A percentile compares a stretch with the other conserved stretches of the same genome.
Evolutionary conservation across 2,329 filamentous ascomycete species (phyloP).

Genomic region (Verticillium longisporum): DNA sequence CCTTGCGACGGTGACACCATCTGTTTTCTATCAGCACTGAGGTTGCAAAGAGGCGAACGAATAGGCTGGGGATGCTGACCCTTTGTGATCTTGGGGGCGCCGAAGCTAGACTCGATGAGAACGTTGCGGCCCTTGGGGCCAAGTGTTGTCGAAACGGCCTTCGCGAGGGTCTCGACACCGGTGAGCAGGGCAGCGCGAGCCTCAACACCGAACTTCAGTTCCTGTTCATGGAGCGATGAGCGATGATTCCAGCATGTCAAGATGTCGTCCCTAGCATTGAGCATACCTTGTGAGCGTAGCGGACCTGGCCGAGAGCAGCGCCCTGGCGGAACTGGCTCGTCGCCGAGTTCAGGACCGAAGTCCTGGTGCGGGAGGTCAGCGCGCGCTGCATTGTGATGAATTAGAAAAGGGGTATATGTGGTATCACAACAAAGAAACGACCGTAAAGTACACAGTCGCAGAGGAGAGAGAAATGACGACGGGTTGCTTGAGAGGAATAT

Average conservation of each 20-base stretch:
- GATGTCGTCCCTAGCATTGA: neutral
- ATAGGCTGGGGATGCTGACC: conserved; percentile 46
- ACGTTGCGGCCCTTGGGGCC: conserved; percentile 98
- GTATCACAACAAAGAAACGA: conserved; percentile 19
- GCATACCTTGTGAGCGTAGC: conserved; percentile 93
- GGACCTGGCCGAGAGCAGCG: conserved; percentile 70
- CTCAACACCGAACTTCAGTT: conserved; percentile 97
- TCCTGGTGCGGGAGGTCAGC: conserved; percentile 72
- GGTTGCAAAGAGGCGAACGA: neutral
- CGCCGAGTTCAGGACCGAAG: conserved; percentile 70
- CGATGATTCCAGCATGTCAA: neutral
- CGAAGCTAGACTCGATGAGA: conserved; percentile 95
- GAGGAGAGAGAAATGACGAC: conserved; percentile 20
- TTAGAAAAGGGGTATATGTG: conserved; percentile 20
- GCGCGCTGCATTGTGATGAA: conserved; percentile 82
- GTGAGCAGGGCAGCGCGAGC: conserved; percentile 80
- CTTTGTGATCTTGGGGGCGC: conserved; percentile 99
- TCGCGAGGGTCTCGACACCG: conserved; percentile 95
- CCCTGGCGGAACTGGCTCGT: conserved; percentile 57
- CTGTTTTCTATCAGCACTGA: conserved; percentile 30
- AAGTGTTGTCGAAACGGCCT: conserved; percentile 90
- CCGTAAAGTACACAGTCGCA: conserved; percentile 17
- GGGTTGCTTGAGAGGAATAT: conserved; percentile 17
- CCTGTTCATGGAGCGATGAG: conserved; percentile 43
- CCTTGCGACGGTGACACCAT: conserved; percentile 84